phyloP scores from a whole-genome alignment of 257 asterid species.

The Cynanchum wilfordii region DNA sequence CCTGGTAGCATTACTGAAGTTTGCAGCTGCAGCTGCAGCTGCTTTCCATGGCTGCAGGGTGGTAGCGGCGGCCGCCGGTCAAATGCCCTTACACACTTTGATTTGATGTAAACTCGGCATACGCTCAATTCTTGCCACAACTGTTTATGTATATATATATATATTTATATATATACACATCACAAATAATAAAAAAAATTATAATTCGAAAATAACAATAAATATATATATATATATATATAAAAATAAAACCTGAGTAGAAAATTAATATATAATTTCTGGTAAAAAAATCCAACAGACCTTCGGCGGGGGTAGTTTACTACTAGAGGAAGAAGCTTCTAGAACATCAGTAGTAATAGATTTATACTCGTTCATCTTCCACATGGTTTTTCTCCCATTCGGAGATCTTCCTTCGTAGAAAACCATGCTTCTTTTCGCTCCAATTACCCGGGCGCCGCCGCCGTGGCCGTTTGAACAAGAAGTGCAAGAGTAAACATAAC shows the following conservation, averaged over 20 bases:
- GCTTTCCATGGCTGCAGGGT: too few species aligned
- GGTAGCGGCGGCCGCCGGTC: conserved; percentile 53
- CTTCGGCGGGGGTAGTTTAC: conserved; percentile 21
- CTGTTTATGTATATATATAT: too few species aligned
- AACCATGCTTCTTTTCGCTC: conserved; percentile 54
- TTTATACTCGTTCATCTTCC: conserved; percentile 72
- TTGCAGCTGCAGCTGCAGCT: too few species aligned
- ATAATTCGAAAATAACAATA: too few species aligned
- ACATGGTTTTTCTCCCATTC: conserved; percentile 39
- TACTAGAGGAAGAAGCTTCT: conserved; percentile 13
- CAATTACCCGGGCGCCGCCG: conserved; percentile 22
- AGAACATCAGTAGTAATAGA: conserved; percentile 20
- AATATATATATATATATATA: too few species aligned
- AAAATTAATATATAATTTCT: not conserved
- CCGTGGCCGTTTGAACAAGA: conserved; percentile 19
- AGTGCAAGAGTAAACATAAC: conserved; percentile 42
- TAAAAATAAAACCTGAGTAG: not conserved
- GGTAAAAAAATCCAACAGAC: not conserved
- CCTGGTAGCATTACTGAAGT: too few species aligned
- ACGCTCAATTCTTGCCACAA: conserved; percentile 41
- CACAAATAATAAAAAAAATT: not conserved
- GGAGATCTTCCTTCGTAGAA: conserved; percentile 58
- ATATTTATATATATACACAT: not conserved
- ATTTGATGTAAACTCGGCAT: conserved; percentile 45
- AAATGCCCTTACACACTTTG: conserved; percentile 43